A percentile compares a stretch with the other conserved stretches of the same genome.
Conservation (phyloP, 2,329 filamentous ascomycete genomes). For the Botrytis sinoallii region DNA sequence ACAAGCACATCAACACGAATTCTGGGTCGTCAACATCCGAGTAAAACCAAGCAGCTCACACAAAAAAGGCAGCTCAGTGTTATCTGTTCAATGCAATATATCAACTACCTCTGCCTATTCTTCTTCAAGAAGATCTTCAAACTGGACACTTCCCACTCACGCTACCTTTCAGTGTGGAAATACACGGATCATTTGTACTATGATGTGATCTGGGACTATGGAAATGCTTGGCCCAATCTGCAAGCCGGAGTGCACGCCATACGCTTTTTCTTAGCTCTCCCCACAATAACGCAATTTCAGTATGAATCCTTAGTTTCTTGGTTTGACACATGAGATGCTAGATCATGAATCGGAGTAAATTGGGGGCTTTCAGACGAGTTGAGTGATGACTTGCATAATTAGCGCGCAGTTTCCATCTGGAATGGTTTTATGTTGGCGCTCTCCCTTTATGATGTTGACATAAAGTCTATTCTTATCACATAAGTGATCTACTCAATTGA, state of each 20-base stretch:
- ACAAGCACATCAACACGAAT: background rate
- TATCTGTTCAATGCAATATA: background rate
- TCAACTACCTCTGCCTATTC: background rate
- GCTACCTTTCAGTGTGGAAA: background rate
- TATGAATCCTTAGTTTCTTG: background rate
- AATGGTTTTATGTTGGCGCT: background rate
- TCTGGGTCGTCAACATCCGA: too few species aligned
- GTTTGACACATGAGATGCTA: background rate
- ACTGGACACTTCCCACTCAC: background rate
- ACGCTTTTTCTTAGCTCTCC: background rate
- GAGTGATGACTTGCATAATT: background rate
- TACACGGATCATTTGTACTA: background rate
- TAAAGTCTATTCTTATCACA: background rate
- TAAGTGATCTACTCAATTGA: background rate
- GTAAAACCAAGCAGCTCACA: background rate
- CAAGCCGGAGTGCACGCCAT: background rate
- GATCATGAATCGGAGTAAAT: background rate
- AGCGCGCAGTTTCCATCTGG: background rate
- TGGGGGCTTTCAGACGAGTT: background rate
- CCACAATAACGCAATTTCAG: background rate
- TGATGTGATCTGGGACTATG: background rate
- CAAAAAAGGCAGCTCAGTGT: background rate
- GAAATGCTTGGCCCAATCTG: too few species aligned
- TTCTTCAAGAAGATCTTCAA: background rate
- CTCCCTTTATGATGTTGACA: background rate